Evolutionary conservation across 2,329 filamentous ascomycete genomes (phyloP).

Genomic region (Tolypocladium ophioglossoides): DNA sequence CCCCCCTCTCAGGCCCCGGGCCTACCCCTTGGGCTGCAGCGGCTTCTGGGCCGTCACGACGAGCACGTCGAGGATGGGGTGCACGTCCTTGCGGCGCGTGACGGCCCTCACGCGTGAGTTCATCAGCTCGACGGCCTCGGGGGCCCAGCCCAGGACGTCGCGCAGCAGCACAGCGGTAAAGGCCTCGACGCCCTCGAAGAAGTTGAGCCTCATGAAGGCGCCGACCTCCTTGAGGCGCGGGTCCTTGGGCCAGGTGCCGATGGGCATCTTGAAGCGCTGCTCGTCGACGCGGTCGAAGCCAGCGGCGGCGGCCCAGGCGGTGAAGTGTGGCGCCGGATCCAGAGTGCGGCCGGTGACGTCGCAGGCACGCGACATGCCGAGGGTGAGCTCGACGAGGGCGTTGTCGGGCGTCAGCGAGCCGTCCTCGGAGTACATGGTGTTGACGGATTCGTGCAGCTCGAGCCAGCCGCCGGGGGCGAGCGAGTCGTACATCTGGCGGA

Average conservation of each 20-base stretch:
- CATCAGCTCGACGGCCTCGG: constrained; percentile 32
- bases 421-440: constrained; percentile 26
- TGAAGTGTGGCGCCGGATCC: constrained; percentile 17
- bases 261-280: constrained; percentile 23
- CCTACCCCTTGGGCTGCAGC: no score
- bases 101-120: constrained; percentile 12
- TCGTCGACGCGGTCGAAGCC: constrained; percentile 18
- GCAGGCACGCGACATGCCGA: constrained; percentile 12
- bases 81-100: constrained; percentile 13
- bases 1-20: no score
- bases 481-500: constrained; percentile 17
- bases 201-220: constrained; percentile 25
- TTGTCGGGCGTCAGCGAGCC: constrained; percentile 24
- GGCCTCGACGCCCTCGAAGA: constrained; percentile 24
- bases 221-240: constrained; percentile 30
- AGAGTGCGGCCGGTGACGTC: constrained; percentile 17
- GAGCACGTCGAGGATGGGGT: constrained; percentile 19
- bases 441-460: constrained; percentile 32
- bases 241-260: constrained; percentile 30
- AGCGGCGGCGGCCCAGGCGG: constrained; percentile 17
- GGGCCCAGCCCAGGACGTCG: constrained; percentile 26
- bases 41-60: neutral
- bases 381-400: constrained; percentile 19
- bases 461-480: constrained; percentile 37
- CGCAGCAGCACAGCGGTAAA: constrained; percentile 25